Base-by-base conservation (phyloP, 768 basidiomycete species). In the Russula abietina region DNA sequence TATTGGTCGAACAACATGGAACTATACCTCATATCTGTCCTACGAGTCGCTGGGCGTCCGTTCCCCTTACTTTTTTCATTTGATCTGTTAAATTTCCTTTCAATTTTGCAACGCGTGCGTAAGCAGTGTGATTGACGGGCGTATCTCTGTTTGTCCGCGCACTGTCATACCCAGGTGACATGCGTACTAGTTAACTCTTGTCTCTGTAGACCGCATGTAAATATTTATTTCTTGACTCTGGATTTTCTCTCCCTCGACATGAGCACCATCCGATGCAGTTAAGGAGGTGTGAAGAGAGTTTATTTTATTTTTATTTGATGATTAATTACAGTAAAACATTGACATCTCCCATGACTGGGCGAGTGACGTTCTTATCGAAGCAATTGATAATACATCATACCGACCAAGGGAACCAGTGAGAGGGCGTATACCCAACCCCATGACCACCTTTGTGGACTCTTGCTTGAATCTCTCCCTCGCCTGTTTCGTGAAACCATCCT, bases 41-140 rank as follows among this genome's bases (percentile, higher is more conserved):
- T 58, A 26, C n/a, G 52, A 50, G 63, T 61, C 59, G 66, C 52
- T 65, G 64, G 51, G 55, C 66, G 52, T 60, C 56, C 50, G 19
- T 39, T 26, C 58, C 38, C 52, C 11, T 26, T 26, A 39, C 45
- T 33, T 50, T 38, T 26, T 46, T 16, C 46, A 10, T 24, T 51
- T 55, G 19, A 41, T 30, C 39, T 24, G 36, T 45, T 53, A 10
- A 41, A 6, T 41, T 24, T 33, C 19, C 33, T 49, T 53, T 57
- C 39, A 45, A 55, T 38, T 22, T 65, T 59, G 51, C 65, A 48
- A 59, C 54, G 50, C 51, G 38, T 59, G 46, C 41, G 17, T 52
- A n/a, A 32, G 54, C 53, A 39, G 48, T 56, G 53, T 32, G 55
- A 49, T 53, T 24, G 46, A 55, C 41, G 45, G 26, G 16, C 16